Conservation (phyloP, 1,284 basidiomycete genomes). For the Tremellales sp. region DNA sequence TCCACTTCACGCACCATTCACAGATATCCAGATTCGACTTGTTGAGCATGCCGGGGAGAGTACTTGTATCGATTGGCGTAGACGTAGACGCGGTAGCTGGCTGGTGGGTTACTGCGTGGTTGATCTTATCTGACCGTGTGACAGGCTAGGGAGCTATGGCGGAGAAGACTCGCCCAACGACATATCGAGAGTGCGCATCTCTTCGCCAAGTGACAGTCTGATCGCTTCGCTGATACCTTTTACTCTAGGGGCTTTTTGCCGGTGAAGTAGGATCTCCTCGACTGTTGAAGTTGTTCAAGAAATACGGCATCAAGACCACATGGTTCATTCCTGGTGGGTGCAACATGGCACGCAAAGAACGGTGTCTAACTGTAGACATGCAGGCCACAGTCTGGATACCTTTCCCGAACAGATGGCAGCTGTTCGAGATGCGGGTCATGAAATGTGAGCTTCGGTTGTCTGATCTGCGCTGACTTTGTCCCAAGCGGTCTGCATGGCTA, state of each 20-base stretch:
- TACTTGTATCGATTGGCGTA: conserved; percentile 60
- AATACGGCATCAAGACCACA: conserved; percentile 63
- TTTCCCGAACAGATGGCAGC: conserved; percentile 49
- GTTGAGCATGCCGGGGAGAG: no score
- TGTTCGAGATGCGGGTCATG: conserved; percentile 50
- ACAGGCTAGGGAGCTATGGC: conserved; percentile 49
- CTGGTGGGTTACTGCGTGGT: conserved; percentile 49
- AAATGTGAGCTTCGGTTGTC: conserved; percentile 35
- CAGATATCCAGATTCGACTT: no score
- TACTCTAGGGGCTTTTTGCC: conserved; percentile 45
- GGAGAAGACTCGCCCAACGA: conserved; percentile 48
- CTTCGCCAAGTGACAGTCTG: not conserved
- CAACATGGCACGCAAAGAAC: conserved; percentile 22
- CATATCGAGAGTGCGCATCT: conserved; percentile 41
- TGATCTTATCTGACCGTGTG: not conserved
- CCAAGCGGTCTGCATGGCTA: conserved; percentile 63
- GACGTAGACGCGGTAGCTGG: conserved; percentile 65
- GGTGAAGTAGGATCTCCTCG: conserved; percentile 68
- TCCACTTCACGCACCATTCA: no score
- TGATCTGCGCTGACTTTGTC: not conserved
- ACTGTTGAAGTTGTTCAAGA: conserved; percentile 66
- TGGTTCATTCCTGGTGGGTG: conserved; percentile 69
- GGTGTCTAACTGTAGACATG: conserved; percentile 3
- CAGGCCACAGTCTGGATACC: conserved; percentile 48
- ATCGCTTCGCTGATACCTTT: not conserved